Evolutionary conservation across 2,329 filamentous ascomycete genomes (phyloP), one percentile per base, ranked within the genome.

Genomic region (Dactylellina sp.): DNA sequence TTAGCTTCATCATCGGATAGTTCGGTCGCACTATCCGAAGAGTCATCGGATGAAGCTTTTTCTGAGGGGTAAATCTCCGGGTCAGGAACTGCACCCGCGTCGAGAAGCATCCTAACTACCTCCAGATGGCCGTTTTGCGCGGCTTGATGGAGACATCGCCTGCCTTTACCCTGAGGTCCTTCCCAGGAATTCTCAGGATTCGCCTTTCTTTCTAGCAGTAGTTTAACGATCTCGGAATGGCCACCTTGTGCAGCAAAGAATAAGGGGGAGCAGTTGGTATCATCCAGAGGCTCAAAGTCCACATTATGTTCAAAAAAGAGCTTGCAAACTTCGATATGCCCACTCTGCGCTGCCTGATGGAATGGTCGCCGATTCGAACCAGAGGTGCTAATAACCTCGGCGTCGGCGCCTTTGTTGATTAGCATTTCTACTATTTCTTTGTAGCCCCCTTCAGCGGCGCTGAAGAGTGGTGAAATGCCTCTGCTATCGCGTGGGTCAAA

Each of bases 281-380:
- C 46, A 20, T 53, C 46, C 20, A 40, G 16, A 2, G 57, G 57
- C 46, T 61, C 57, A 37, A 9, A 22, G 14, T 59, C 14, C 14
- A 46, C 57, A 2, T 37, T 9, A 12, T 32, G 2, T 4, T 35
- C 57, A 20, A 61, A 44, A 9, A 61, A 37, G n/a, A 61, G 25
- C 9, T 24, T 61, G 28, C 57, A 61, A 20, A 61, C 28, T 2
- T 22, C 57, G 9, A 44, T 61, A 20, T 61, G 57, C n/a, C 57
- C 57, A 16, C 40, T 47, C n/a, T 35, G 44, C 2, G 57, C 57
- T 20, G 42, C 57, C 20, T 50, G 28, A 20, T 61, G 57, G 3
- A 61, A 16, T 14, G 57, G 57, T 12, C 57, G 57, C 2, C 57
- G 42, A 20, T 61, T 61, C 11, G 49, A 61, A 24, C 57, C 57